Percentiles rank a stretch among this genome's conserved stretches.
These are phyloP conservation scores for Exophiala calicioides DNA, from an alignment of 2,329 filamentous ascomycete species.

Conservation along the genomic window DNA sequence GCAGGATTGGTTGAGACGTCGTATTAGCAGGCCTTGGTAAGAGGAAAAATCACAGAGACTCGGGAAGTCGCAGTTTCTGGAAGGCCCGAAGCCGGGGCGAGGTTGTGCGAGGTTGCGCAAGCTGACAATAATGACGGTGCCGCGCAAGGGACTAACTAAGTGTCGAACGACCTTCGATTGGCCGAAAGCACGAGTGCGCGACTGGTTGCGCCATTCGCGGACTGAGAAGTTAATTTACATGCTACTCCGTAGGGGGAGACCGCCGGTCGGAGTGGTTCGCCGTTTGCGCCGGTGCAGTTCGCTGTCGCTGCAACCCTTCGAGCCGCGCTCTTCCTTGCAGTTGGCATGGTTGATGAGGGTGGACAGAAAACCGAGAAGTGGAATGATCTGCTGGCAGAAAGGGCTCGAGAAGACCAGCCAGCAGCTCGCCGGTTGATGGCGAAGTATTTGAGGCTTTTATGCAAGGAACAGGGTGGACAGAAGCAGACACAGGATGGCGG, in stretches of 20 bases:
- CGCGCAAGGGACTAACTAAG: too few species aligned
- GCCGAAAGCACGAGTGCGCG: neutral
- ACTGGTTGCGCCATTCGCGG: neutral
- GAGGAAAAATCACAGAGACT: neutral
- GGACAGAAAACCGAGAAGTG: neutral
- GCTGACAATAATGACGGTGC: too few species aligned
- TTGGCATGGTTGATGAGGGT: neutral
- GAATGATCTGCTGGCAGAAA: too few species aligned
- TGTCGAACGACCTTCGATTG: too few species aligned
- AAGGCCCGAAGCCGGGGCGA: neutral
- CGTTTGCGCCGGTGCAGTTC: neutral
- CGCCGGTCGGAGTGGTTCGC: slow-evolving; percentile 1
- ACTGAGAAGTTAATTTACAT: neutral
- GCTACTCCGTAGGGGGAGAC: neutral
- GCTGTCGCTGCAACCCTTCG: neutral
- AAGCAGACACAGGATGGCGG: too few species aligned
- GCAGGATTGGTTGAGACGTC: too few species aligned
- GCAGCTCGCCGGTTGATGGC: too few species aligned
- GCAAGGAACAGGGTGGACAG: too few species aligned
- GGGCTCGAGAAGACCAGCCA: too few species aligned
- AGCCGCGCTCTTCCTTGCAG: neutral
- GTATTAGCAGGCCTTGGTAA: neutral
- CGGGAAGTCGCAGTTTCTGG: neutral
- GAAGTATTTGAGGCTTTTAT: too few species aligned
- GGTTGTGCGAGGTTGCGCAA: neutral